Evolutionary conservation across 345 rosid genomes (phyloP).

Genomic region (Cardiospermum halicacabum): DNA sequence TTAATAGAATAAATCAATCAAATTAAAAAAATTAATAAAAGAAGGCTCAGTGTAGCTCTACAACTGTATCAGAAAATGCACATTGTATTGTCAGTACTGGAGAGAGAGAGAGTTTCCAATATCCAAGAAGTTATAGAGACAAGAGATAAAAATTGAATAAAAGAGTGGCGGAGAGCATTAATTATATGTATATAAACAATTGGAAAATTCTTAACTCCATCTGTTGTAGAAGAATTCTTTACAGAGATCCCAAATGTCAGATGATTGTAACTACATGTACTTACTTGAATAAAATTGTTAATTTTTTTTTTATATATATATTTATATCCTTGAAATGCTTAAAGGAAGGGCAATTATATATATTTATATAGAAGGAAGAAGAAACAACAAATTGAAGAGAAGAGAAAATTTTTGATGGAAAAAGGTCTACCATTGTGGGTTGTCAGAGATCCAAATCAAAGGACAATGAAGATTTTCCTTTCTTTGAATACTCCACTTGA

Average conservation of each 20-base stretch:
- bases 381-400: conserved; percentile 10
- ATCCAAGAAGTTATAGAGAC: conserved; percentile 12
- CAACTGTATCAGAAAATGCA: conserved; percentile 3
- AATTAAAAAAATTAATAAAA: too few relatives aligned
- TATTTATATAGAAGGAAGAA: conserved; percentile 5
- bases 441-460: conserved; percentile 59
- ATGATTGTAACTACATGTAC: conserved; percentile 6
- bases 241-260: conserved; percentile 30
- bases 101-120: conserved; percentile 22
- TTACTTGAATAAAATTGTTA: conserved; percentile 7
- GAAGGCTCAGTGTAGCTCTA: neutral
- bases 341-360: conserved; percentile 3
- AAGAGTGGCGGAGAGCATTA: conserved; percentile 8
- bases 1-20: too few relatives aligned
- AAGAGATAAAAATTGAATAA: conserved; percentile 2
- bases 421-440: conserved; percentile 7
- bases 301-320: conserved; percentile 1
- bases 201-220: conserved; percentile 13
- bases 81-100: conserved; percentile 18
- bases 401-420: too few relatives aligned
- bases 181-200: conserved; percentile 25
- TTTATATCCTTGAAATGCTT: neutral
- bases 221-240: conserved; percentile 13
- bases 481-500: conserved; percentile 36
- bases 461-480: conserved; percentile 68